These are phyloP conservation scores for Phlyctochytrium arcticum DNA, from an alignment of 192 early-diverging fungal species.

Conservation along the genomic window DNA sequence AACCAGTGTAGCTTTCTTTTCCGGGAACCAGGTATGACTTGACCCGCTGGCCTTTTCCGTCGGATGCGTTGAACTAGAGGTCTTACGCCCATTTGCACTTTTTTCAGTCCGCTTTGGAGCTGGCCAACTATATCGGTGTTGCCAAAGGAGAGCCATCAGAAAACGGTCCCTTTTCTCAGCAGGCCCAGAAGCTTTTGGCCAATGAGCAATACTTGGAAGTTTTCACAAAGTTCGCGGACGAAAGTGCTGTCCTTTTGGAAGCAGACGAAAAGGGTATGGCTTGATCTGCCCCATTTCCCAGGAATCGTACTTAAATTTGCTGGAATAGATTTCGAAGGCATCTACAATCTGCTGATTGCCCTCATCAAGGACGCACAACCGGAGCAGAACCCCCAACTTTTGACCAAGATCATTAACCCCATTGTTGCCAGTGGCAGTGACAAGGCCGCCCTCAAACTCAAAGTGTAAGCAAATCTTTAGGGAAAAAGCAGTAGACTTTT, in stretches of 20 bases:
- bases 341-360: constrained; percentile 69
- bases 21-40: constrained; percentile 17
- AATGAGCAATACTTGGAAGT: constrained; percentile 59
- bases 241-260: constrained; percentile 51
- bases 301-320: background rate
- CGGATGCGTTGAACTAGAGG: constrained; percentile 1
- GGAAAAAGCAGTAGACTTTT: background rate
- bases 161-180: constrained; percentile 21
- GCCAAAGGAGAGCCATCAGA: constrained; percentile 51
- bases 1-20: constrained; percentile 26
- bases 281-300: too few relatives aligned
- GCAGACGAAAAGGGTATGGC: constrained; percentile 55
- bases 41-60: background rate
- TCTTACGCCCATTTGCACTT: constrained; percentile 2
- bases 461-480: constrained; percentile 44
- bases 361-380: constrained; percentile 49
- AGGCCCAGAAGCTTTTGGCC: constrained; percentile 45
- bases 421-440: constrained; percentile 47
- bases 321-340: constrained; percentile 54
- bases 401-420: constrained; percentile 39
- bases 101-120: constrained; percentile 45
- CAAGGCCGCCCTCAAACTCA: constrained; percentile 56
- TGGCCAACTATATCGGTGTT: constrained; percentile 63
- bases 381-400: constrained; percentile 37
- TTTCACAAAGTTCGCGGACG: constrained; percentile 49